Base-by-base conservation (phyloP, 805 yeast species). In the Priceomyces medius region DNA sequence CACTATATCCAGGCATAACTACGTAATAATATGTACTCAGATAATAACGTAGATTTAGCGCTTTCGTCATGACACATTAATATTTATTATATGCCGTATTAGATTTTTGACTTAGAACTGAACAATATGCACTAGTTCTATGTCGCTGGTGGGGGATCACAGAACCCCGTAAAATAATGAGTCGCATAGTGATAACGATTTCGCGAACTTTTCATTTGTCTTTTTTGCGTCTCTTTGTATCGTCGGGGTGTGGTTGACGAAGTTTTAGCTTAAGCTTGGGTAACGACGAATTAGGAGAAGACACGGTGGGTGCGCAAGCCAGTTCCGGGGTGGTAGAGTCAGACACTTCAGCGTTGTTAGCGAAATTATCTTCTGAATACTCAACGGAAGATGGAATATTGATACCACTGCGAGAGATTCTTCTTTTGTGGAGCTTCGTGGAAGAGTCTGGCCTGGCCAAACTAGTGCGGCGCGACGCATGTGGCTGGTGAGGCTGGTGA, bases 351-450 rank as follows among this genome's bases (percentile, higher is more conserved):
- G 10, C 20, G 4, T 17, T 12, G 10, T 5, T 4, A 5, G 19
- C 6, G n/a, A 6, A 9, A 31, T 7, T 16, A 31, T 31, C 16
- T 6, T 19, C 21, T 6, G 21, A 16, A 16, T 14, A 19, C 20
- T 23, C 41, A 20, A 17, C 24, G 27, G 37, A 8, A n/a, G 32
- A 40, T 17, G 40, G 40, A 21, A 57, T 51, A 31, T 56, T 50
- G 9, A 56, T 51, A 7, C 67, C 61, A 34, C 64, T 59, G 24
- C 69, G 42, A 6, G 65, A 58, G 19, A 55, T 54, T 31, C 64
- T 47, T 37, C 66, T 44, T 35, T 58, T 56, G 42, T 31, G 34
- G 16, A 17, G 34, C 20, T 31, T 31, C 21, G 16, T 20, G 10
- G 10, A 7, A 17, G 21, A 19, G 19, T 31, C 34, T 31, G 19